Evolutionary conservation across 163 green algal species (phyloP).

Genomic region (Scenedesmus sp.): DNA sequence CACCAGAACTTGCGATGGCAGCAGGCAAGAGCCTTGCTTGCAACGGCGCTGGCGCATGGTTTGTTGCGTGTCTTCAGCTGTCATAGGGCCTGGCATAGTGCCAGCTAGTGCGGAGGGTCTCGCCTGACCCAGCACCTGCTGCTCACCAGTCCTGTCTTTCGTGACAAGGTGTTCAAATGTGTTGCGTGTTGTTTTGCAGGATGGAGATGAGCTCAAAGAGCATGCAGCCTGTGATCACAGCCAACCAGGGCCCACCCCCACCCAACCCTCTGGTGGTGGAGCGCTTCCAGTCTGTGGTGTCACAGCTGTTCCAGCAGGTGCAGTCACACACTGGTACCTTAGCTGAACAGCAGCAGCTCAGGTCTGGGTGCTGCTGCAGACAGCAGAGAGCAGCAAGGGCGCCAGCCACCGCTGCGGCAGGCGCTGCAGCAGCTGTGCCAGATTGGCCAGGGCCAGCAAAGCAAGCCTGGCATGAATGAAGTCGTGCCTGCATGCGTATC

Average conservation of each 20-base stretch:
- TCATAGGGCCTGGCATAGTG: neutral
- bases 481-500: neutral
- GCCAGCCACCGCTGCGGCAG: neutral
- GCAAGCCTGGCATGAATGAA: neutral
- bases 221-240: conserved; percentile 64
- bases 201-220: conserved; percentile 67
- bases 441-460: neutral
- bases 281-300: conserved; percentile 97
- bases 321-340: neutral
- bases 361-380: neutral
- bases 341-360: neutral
- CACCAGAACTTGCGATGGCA: neutral
- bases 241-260: conserved; percentile 85
- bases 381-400: neutral
- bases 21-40: neutral
- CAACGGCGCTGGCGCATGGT: neutral
- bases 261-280: conserved; percentile 96
- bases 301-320: conserved; percentile 92
- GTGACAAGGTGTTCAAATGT: neutral
- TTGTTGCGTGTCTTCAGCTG: neutral
- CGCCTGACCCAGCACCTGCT: neutral
- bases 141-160: neutral
- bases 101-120: neutral
- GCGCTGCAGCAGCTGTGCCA: neutral
- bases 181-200: conserved; percentile 58